Evolutionary conservation across 2,329 filamentous ascomycete species (phyloP), one percentile per base, ranked within the genome.

Genomic region (Grosmannia clavigera): DNA sequence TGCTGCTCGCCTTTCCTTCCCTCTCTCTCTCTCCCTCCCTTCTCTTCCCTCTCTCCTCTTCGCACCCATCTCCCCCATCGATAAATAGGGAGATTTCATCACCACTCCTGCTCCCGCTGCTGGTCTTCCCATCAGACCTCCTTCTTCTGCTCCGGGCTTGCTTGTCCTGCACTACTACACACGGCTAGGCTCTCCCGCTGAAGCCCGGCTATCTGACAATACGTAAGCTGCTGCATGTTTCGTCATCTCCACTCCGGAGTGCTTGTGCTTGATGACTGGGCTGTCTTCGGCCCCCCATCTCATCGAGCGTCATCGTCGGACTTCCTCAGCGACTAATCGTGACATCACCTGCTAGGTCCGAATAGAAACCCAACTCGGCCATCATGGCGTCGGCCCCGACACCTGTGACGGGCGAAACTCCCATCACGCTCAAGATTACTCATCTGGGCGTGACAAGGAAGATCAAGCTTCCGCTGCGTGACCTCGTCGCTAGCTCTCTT

Each of bases 381-480:
- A 58, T n/a, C 53, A 65, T 64, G 73, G 73, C 74, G 61, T 71
- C 74, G 61, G 64, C 70, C 64, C 66, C 64, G 19, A 54, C 69
- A 54, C 65, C 70, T 53, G 57, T 66, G 70, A 58, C 59, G 58
- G 81, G 83, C 60, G 87, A 91, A 64, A 90, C 88, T 58, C 77
- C 83, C 65, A 88, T 97, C 74, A 90, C 87, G 65, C 78, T 96
- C 76, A 97, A 97, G 78, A 81, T 95, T 70, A 82, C 83, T 68
- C 84, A 87, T 69, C 84, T 91, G 69, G 89, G 89, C 62, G 77
- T 75, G 68, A 87, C 85, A 68, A 85, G 88, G 69, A 88, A 91
- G 67, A 88, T 95, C 77, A 96, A 95, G 81, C 81, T 97, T 65
- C 87, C 90, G 60, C 81, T 97, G 69, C 85, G 86, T 70, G 92